Conservation (phyloP, 2,329 filamentous ascomycete species). For the Fusarium sp. region DNA sequence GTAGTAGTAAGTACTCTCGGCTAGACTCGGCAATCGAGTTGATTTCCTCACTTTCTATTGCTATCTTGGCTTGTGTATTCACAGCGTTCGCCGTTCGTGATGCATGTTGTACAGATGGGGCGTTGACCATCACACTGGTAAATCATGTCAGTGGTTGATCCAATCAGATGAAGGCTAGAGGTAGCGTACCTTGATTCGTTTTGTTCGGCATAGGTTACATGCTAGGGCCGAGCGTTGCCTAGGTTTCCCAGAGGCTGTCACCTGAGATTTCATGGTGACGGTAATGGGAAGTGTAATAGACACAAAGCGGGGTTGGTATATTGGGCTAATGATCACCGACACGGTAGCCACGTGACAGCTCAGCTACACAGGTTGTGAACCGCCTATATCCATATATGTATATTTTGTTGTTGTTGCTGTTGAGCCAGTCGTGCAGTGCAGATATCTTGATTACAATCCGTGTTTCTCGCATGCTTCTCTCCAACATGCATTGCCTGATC, state of each 20-base stretch:
- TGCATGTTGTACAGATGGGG: neutral
- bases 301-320: neutral
- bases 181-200: slow-evolving; percentile 1
- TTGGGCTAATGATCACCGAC: no score
- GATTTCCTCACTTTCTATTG: neutral
- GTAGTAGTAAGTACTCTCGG: neutral
- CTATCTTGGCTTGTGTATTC: slow-evolving; percentile 1
- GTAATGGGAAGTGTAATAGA: neutral
- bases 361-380: neutral
- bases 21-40: neutral
- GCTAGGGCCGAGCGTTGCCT: neutral
- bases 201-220: neutral
- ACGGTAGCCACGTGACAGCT: neutral
- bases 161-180: neutral
- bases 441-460: no score
- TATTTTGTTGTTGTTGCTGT: neutral
- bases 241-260: neutral
- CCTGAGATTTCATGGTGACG: neutral
- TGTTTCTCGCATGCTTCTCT: no score
- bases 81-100: neutral
- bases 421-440: neutral
- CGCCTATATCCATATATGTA: neutral
- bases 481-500: no score
- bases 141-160: neutral
- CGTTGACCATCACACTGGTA: neutral